A percentile compares a stretch with the other conserved stretches of the same genome.
Conservation (phyloP, 2,329 filamentous ascomycete species). For the Neofusicoccum sp. region DNA sequence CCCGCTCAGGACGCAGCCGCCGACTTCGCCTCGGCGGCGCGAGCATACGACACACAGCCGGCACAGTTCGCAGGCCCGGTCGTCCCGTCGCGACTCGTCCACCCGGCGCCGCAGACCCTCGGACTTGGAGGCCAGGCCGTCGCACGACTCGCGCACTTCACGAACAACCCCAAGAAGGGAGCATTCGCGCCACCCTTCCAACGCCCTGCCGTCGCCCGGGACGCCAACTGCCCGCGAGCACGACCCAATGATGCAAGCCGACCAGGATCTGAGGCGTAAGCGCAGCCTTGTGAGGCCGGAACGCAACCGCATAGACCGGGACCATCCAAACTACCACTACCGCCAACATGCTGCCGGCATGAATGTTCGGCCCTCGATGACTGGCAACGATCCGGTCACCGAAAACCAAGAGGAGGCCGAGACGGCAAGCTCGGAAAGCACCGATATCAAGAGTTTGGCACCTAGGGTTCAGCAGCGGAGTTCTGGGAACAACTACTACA, state of each 20-base stretch:
- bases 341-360: constrained; percentile 92
- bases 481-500: constrained; percentile 29
- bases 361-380: constrained; percentile 84
- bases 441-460: constrained; percentile 51
- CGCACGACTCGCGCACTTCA: constrained; percentile 29
- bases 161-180: constrained; percentile 38
- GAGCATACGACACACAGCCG: background rate
- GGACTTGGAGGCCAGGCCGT: constrained; percentile 66
- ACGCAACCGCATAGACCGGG: constrained; percentile 76
- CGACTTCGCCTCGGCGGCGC: constrained; percentile 54
- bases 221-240: constrained; percentile 41
- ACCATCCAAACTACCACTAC: constrained; percentile 95
- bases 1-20: constrained; percentile 62
- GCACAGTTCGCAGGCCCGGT: constrained; percentile 21
- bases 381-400: constrained; percentile 83
- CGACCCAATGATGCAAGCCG: constrained; percentile 54
- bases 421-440: constrained; percentile 63
- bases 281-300: constrained; percentile 87
- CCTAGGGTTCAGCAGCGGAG: constrained; percentile 43
- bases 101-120: constrained; percentile 66
- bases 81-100: constrained; percentile 65
- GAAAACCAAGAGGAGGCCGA: constrained; percentile 62
- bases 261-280: constrained; percentile 64
- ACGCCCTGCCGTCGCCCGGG: constrained; percentile 46
- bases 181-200: constrained; percentile 40